Evolutionary conservation across 2,329 filamentous ascomycete genomes (phyloP).

Genomic region (Parafenestella ontariensis): DNA sequence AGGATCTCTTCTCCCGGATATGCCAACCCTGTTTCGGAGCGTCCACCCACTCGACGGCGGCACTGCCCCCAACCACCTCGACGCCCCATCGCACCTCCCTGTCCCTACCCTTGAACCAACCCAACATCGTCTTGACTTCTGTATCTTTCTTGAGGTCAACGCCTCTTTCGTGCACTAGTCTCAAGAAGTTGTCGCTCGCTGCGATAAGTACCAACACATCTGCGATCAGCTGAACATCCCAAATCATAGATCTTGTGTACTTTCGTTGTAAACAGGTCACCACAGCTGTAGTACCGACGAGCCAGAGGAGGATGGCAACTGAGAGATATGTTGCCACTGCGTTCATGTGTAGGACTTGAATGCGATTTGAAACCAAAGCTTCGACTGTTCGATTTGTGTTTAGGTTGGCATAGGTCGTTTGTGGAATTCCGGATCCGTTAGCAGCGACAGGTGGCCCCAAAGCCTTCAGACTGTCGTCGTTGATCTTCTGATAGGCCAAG

Average conservation of each 20-base stretch:
- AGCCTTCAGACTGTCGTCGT: slow-evolving; percentile 14
- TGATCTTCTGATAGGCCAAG: slow-evolving; percentile 32
- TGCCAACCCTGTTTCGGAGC: slow-evolving; percentile 10
- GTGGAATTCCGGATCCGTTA: slow-evolving; percentile 7
- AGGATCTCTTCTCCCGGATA: slow-evolving; percentile 3
- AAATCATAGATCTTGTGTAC: slow-evolving; percentile 20
- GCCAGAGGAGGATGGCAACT: slow-evolving; percentile 25
- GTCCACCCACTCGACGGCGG: slow-evolving; percentile 25
- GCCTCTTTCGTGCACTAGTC: slow-evolving; percentile 22
- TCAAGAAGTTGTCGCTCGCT: slow-evolving; percentile 31
- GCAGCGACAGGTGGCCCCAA: slow-evolving; percentile 6
- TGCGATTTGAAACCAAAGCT: slow-evolving; percentile 17
- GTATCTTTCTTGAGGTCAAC: slow-evolving; percentile 14
- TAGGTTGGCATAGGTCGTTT: slow-evolving; percentile 7
- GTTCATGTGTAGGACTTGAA: slow-evolving; percentile 29
- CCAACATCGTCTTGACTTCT: slow-evolving; percentile 21
- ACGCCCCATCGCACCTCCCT: slow-evolving; percentile 30
- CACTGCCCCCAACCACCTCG: slow-evolving; percentile 28
- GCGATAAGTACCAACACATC: slow-evolving; percentile 32
- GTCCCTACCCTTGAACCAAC: slow-evolving; percentile 29
- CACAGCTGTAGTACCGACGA: slow-evolving; percentile 21
- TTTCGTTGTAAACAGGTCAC: slow-evolving; percentile 22
- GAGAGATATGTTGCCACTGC: slow-evolving; percentile 24
- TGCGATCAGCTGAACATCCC: slow-evolving; percentile 32
- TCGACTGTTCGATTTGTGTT: slow-evolving; percentile 13